Percentiles rank a stretch among this genome's conserved stretches.
These are phyloP conservation scores for Cichorium intybus DNA, from an alignment of 140 eudicot species.

Conservation along the genomic window DNA sequence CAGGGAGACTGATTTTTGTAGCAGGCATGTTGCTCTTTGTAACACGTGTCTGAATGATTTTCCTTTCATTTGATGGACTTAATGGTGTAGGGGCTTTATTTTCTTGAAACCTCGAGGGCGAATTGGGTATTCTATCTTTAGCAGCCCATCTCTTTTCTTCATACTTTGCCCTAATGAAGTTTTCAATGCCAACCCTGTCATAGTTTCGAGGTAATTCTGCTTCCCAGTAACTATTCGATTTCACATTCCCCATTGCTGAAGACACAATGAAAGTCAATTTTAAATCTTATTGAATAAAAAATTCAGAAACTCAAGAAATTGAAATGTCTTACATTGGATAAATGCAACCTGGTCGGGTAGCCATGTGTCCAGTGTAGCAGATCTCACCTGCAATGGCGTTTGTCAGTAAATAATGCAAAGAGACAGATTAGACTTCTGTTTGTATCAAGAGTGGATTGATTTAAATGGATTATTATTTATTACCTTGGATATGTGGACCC, in stretches of 20 bases:
- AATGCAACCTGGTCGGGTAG: slow-evolving; percentile 97
- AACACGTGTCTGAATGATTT: slow-evolving; percentile 24
- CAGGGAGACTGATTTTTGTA: slow-evolving; percentile 55
- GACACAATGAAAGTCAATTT: background rate
- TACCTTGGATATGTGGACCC: slow-evolving; percentile 95
- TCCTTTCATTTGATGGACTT: slow-evolving; percentile 49
- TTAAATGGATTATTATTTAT: background rate
- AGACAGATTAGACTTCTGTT: background rate
- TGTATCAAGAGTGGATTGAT: background rate
- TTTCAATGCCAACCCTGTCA: slow-evolving; percentile 54
- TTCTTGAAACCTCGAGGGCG: slow-evolving; percentile 60
- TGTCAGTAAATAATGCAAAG: slow-evolving; percentile 13
- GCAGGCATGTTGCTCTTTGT: slow-evolving; percentile 25
- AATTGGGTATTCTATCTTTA: slow-evolving; percentile 35
- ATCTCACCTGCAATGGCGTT: slow-evolving; percentile 67
- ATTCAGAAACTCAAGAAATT: slow-evolving; percentile 6
- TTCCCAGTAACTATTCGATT: slow-evolving; percentile 77
- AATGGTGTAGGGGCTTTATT: slow-evolving; percentile 39
- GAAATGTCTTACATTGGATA: slow-evolving; percentile 68
- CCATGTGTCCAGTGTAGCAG: slow-evolving; percentile 99
- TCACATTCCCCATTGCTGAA: slow-evolving; percentile 64
- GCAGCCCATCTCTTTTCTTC: slow-evolving; percentile 72
- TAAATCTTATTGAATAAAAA: background rate
- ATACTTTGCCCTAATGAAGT: slow-evolving; percentile 69
- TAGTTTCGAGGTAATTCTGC: slow-evolving; percentile 58